Conservation (phyloP, 176 grass and related monocot species). For the Hordeum vulgare region MorexV3_pseudomolecules_assembly NC_058522.1:341214725-341215224, state of each 20-base stretch:
- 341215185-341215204: background rate
- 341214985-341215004: no score
- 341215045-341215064: slow-evolving; percentile 79
- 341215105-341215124: slow-evolving; percentile 85
- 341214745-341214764: background rate
- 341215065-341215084: slow-evolving; percentile 90
- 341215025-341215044: background rate
- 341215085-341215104: slow-evolving; percentile 82
- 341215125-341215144: slow-evolving; percentile 16
- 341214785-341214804: background rate
- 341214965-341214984: no score
- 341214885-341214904: slow-evolving; percentile 69
- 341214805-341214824: no score
- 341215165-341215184: background rate
- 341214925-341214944: background rate
- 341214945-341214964: background rate
- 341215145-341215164: slow-evolving; percentile 4
- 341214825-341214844: slow-evolving; percentile 30
- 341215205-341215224: background rate
- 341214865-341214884: slow-evolving; percentile 86
- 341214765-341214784: background rate
- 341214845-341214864: slow-evolving; percentile 98
- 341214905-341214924: background rate
- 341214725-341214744: no score
- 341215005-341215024: background rate